A percentile compares a stretch with the other conserved stretches of the same genome.
These are phyloP conservation scores for Arabis alpina DNA, from an alignment of 345 rosid genomes.

Conservation along the genomic window DNA sequence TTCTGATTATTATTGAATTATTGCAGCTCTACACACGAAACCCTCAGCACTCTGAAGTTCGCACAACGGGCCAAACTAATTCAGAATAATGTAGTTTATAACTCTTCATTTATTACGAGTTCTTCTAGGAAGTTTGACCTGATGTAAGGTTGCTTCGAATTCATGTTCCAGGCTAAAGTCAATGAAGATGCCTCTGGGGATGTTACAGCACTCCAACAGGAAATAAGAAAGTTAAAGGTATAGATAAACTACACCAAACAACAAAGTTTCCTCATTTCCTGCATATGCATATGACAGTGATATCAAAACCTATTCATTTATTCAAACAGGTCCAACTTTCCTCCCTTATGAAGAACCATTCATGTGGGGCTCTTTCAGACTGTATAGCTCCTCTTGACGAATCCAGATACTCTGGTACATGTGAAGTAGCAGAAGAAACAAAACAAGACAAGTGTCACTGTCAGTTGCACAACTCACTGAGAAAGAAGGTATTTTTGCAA, in stretches of 20 bases:
- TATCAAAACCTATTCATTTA: constrained; percentile 30
- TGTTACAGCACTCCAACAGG: constrained; percentile 74
- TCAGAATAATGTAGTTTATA: constrained; percentile 72
- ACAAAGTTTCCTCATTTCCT: constrained; percentile 21
- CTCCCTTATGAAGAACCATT: constrained; percentile 59
- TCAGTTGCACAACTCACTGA: constrained; percentile 40
- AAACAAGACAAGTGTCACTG: constrained; percentile 35
- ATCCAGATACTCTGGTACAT: constrained; percentile 42
- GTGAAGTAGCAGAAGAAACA: constrained; percentile 45
- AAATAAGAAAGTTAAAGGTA: constrained; percentile 85
- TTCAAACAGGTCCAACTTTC: constrained; percentile 72
- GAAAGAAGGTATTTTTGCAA: constrained; percentile 49
- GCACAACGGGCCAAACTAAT: constrained; percentile 98
- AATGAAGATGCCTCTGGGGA: constrained; percentile 97
- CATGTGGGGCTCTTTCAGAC: constrained; percentile 45
- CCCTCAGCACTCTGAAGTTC: constrained; percentile 90
- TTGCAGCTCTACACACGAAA: constrained; percentile 87
- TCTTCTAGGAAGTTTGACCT: constrained; percentile 19
- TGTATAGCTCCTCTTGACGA: constrained; percentile 48
- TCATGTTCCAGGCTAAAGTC: constrained; percentile 72
- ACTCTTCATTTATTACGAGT: constrained; percentile 15
- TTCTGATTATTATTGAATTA: constrained; percentile 32
- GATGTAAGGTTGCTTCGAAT: constrained; percentile 31
- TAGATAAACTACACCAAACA: constrained; percentile 19
- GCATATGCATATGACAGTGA: constrained; percentile 27